Evolutionary conservation across 768 basidiomycete species (phyloP).

Genomic region (Calocybe gangraenosa): DNA sequence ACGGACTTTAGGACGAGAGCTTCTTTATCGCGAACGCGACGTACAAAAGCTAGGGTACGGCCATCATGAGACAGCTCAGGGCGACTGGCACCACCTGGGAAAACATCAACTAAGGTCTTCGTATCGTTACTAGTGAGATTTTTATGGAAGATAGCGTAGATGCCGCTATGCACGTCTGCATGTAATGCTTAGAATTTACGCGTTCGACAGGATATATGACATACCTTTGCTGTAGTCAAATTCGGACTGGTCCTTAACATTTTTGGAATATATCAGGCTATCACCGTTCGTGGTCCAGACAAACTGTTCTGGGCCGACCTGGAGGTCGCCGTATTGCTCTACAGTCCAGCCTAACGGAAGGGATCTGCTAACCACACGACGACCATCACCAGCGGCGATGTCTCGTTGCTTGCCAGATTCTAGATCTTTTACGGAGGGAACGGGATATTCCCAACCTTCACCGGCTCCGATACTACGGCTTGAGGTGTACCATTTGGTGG

Average conservation of each 20-base stretch:
- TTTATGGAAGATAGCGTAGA: conserved; percentile 65
- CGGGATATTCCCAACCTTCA: conserved; percentile 66
- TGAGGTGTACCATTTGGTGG: conserved; percentile 79
- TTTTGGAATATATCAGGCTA: conserved; percentile 61
- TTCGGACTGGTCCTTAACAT: conserved; percentile 44
- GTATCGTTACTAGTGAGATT: conserved; percentile 57
- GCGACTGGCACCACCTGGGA: conserved; percentile 69
- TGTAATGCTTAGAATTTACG: not conserved
- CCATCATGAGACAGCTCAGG: conserved; percentile 68
- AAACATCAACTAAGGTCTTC: conserved; percentile 47
- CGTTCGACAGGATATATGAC: not conserved
- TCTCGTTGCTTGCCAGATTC: conserved; percentile 11
- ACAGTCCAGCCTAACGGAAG: conserved; percentile 60
- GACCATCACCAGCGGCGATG: conserved; percentile 44
- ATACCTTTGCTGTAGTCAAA: conserved; percentile 68
- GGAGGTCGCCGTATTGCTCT: conserved; percentile 59
- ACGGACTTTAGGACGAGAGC: conserved; percentile 67
- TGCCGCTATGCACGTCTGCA: conserved; percentile 66
- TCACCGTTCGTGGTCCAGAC: conserved; percentile 54
- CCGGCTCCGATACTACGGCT: conserved; percentile 62
- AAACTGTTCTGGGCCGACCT: conserved; percentile 71
- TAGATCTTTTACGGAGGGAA: conserved; percentile 40
- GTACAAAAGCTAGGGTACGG: conserved; percentile 69
- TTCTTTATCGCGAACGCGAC: conserved; percentile 69
- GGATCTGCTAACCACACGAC: conserved; percentile 48